A percentile compares a stretch with the other conserved stretches of the same genome.
phyloP scores from a whole-genome alignment of 1,284 basidiomycete species.

The Tylopilus orsonianus region DNA sequence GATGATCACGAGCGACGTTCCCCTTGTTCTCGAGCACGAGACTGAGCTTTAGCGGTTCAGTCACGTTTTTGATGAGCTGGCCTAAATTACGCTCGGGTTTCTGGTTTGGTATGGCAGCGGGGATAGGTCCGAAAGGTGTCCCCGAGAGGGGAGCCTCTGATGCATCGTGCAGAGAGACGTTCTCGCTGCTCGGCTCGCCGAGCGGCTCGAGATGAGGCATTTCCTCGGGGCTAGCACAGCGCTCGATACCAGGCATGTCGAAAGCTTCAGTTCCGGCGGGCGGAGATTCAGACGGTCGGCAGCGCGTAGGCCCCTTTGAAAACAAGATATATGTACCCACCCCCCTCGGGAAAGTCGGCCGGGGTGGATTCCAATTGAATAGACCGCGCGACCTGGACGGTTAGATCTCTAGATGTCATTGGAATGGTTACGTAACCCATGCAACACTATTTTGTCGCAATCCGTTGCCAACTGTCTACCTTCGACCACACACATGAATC shows the following conservation, averaged over 20 bases:
- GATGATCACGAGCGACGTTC: slow-evolving; percentile 40
- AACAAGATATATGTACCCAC: background rate
- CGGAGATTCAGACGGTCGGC: background rate
- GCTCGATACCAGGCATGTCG: slow-evolving; percentile 15
- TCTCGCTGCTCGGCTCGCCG: slow-evolving; percentile 11
- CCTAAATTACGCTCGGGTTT: background rate
- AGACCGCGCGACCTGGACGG: no score
- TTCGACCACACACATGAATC: no score
- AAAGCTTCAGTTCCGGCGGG: background rate
- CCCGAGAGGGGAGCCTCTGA: background rate
- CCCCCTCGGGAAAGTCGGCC: background rate
- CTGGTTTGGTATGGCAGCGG: background rate
- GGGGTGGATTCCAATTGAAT: background rate
- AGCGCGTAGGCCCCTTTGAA: no score
- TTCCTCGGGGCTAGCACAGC: slow-evolving; percentile 6
- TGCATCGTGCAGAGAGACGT: slow-evolving; percentile 6
- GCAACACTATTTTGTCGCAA: no score
- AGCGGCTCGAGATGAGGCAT: slow-evolving; percentile 29
- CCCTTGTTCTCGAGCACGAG: slow-evolving; percentile 35
- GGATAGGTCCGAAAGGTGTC: background rate
- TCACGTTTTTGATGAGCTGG: slow-evolving; percentile 1
- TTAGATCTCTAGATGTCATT: no score
- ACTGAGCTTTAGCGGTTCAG: slow-evolving; percentile 14
- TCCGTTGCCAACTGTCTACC: no score
- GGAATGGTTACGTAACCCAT: background rate